phyloP scores from a whole-genome alignment of 176 grass and related monocot genomes.

The Phyllostachys edulis region DNA sequence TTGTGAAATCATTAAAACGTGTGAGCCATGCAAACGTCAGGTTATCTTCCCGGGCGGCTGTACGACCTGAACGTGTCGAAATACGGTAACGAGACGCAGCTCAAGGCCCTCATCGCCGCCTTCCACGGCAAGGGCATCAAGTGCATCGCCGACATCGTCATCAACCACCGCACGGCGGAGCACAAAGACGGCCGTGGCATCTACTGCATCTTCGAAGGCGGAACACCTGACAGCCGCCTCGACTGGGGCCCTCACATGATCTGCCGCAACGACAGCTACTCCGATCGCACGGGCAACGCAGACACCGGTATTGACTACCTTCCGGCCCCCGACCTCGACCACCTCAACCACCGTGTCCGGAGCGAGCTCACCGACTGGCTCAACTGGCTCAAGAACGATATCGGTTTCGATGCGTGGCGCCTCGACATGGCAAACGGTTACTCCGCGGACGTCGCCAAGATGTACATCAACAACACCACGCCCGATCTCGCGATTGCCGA shows the following conservation, averaged over 20 bases:
- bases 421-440: conserved; percentile 56
- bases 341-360: conserved; percentile 55
- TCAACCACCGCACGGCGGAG: conserved; percentile 68
- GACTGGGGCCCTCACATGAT: conserved; percentile 68
- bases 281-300: conserved; percentile 51
- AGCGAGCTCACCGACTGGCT: conserved; percentile 58
- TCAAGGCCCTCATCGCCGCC: conserved; percentile 32
- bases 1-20: too few relatives aligned
- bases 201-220: conserved; percentile 72
- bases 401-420: conserved; percentile 68
- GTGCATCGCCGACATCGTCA: conserved; percentile 55
- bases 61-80: conserved; percentile 58
- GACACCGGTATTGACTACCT: conserved; percentile 48
- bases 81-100: conserved; percentile 40
- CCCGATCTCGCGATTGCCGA: conserved; percentile 49
- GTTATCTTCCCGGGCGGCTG: conserved; percentile 54
- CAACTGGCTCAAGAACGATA: conserved; percentile 51
- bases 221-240: conserved; percentile 49
- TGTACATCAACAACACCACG: conserved; percentile 33
- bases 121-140: conserved; percentile 38
- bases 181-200: conserved; percentile 48
- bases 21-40: too few relatives aligned
- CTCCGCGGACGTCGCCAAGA: conserved; percentile 37
- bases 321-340: conserved; percentile 61
- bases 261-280: conserved; percentile 57